Percentiles rank a stretch among this genome's conserved stretches.
Conservation (phyloP, 306 rosid species). For the Castanea crenata region DNA sequence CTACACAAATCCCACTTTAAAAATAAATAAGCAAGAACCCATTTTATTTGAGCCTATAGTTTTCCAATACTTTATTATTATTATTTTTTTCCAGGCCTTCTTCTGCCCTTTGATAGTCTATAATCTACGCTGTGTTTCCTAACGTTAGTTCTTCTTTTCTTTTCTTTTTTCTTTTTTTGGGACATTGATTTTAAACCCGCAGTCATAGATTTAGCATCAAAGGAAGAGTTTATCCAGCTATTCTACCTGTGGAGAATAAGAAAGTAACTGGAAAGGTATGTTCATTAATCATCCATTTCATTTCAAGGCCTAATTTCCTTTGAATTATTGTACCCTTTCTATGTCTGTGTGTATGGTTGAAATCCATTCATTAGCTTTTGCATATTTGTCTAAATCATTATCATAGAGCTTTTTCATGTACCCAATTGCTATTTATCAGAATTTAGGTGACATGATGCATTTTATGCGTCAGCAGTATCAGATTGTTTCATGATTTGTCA, state of each 20-base stretch:
- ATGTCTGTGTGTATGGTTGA: not conserved
- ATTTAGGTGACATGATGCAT: not conserved
- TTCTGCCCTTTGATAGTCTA: not conserved
- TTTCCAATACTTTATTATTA: not conserved
- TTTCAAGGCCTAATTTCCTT: not conserved
- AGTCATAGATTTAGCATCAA: conserved; percentile 83
- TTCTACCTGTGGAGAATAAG: conserved; percentile 56
- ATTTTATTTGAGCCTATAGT: too few species aligned
- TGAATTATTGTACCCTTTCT: not conserved
- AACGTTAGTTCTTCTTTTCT: not conserved
- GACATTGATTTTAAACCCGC: conserved; percentile 7
- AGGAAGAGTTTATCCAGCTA: conserved; percentile 90
- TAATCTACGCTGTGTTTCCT: not conserved
- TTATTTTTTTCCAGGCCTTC: too few species aligned
- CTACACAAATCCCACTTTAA: too few species aligned
- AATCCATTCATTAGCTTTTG: not conserved
- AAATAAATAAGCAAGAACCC: too few species aligned
- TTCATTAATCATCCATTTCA: not conserved
- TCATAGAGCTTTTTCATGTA: not conserved
- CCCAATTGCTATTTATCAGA: not conserved
- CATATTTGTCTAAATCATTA: not conserved
- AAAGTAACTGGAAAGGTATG: conserved; percentile 66
- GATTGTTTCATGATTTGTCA: not conserved
- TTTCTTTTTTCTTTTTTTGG: too few species aligned
- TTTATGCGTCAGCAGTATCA: not conserved